Percentiles rank a stretch among this genome's conserved stretches.
Evolutionary conservation across 345 rosid genomes (phyloP).

Genomic region (Jatropha curcas): DNA sequence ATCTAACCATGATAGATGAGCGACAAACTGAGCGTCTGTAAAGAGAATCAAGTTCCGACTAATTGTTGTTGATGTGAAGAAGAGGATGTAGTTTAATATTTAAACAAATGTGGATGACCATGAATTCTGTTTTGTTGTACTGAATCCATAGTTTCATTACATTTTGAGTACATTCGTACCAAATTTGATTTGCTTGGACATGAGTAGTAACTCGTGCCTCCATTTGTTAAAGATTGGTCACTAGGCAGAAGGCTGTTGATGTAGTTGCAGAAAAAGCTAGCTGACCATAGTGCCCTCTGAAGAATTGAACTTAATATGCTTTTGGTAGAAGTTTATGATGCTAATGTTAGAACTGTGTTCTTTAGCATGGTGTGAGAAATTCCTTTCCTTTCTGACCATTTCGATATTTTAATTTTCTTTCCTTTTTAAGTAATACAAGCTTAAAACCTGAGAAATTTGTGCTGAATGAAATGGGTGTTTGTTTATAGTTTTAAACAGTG

Average conservation of each 20-base stretch:
- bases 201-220: background rate
- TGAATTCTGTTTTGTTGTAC: constrained; percentile 8
- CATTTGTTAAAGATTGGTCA: background rate
- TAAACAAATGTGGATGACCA: background rate
- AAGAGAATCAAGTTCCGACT: constrained; percentile 22
- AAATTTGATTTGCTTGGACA: constrained; percentile 10
- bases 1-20: constrained; percentile 24
- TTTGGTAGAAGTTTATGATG: background rate
- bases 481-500: too few species aligned
- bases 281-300: background rate
- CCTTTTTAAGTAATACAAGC: too few species aligned
- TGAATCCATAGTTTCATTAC: background rate
- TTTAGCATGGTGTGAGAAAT: too few species aligned
- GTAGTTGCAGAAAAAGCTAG: background rate
- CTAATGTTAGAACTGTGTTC: background rate
- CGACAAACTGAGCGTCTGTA: constrained; percentile 8
- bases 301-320: background rate
- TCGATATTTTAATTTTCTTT: too few species aligned
- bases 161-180: constrained; percentile 2
- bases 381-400: too few species aligned
- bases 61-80: constrained; percentile 26
- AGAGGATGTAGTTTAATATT: constrained; percentile 23
- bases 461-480: too few species aligned
- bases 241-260: background rate
- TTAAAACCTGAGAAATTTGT: too few species aligned